Conservation (phyloP, 2,329 filamentous ascomycete species). For the Endoconidiophora polonica region DNA sequence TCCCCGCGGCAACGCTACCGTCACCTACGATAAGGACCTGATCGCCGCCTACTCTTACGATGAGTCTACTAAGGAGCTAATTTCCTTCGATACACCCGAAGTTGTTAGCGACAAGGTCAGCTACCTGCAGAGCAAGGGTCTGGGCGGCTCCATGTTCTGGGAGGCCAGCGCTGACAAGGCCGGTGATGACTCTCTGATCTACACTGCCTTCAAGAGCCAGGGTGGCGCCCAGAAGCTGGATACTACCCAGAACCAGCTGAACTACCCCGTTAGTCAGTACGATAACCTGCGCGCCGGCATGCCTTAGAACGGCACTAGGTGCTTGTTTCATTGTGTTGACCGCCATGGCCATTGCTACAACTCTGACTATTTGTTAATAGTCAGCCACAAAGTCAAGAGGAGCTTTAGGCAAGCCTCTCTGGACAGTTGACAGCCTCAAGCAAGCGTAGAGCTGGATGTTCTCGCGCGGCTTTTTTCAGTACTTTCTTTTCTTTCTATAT, state of each 20-base stretch:
- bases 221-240: conserved; percentile 28
- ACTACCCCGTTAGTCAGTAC: conserved; percentile 37
- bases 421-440: too few species aligned
- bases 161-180: conserved; percentile 54
- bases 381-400: too few species aligned
- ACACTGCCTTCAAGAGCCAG: conserved; percentile 25
- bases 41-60: conserved; percentile 60
- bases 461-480: too few species aligned
- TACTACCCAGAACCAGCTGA: conserved; percentile 30
- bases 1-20: conserved; percentile 41
- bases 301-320: conserved; percentile 5
- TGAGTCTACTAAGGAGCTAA: conserved; percentile 37
- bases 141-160: conserved; percentile 79
- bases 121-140: conserved; percentile 43
- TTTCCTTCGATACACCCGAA: conserved; percentile 53
- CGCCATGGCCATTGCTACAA: too few species aligned
- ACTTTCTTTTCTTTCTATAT: too few species aligned
- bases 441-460: too few species aligned
- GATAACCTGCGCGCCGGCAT: conserved; percentile 32
- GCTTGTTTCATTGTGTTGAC: too few species aligned
- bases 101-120: conserved; percentile 44
- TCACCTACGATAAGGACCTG: conserved; percentile 38
- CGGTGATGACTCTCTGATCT: conserved; percentile 43
- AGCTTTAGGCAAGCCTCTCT: too few species aligned
- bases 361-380: too few species aligned